Evolutionary conservation across 257 asterid species (phyloP), one percentile per base, ranked within the genome.

Genomic region (Ehretia macrophylla): DNA sequence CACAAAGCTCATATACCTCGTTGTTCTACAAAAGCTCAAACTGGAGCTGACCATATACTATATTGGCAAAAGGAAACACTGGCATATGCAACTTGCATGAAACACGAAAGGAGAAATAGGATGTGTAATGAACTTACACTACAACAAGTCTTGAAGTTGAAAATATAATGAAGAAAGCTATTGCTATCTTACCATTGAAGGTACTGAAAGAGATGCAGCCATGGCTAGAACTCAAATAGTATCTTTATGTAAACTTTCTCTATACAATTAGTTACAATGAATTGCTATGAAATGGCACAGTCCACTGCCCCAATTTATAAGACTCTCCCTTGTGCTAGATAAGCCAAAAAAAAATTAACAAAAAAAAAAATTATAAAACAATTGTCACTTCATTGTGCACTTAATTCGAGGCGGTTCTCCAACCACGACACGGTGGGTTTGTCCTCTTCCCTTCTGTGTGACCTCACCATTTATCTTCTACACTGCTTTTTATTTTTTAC

Each of bases 181-280:
- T 11, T 5, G 44, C 11, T 42, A 42, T 40, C 69, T 73, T 53
- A 86, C 96, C 98, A 91, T 85, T 51, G 96, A 87, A 77, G 96
- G 95, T 12, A 69, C 91, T 21, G 96, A 82, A 79, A 83, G 86
- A 38, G 95, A 81, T 79, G 95, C 76, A 82, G 94, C 86, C 98
- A 90, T 90, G 94, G 84, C 59, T 57, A 78, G 82, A 85, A 83
- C 87, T 83, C 81, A n/a, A n/a, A 49, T 3, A 20, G 11, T 21
- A 39, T 51, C 9, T n/a, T n/a, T n/a, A 59, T 14, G 11, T 5
- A 63, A 6, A n/a, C 32, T 46, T 45, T 52, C 49, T 40, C 52
- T 67, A 46, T 74, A 66, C 70, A n/a, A n/a, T n/a, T n/a, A n/a
- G 51, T 8, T 27, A 59, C 32, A 18, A 11, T 57, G 45, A 62